phyloP scores from a whole-genome alignment of 1,284 basidiomycete genomes.

The Marasmius oreades region DNA sequence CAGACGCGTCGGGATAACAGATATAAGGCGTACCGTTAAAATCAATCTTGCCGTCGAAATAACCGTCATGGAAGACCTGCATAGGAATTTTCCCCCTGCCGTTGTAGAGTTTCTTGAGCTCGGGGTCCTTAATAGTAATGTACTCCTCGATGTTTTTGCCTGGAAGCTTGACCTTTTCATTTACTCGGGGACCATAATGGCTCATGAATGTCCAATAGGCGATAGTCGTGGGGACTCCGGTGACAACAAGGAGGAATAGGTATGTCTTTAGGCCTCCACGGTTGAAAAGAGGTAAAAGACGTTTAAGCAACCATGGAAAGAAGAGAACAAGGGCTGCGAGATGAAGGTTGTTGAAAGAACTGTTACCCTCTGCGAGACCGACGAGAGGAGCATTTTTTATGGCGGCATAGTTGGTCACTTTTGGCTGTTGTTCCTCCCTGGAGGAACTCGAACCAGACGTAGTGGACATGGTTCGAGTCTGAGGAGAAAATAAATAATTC shows the following conservation, averaged over 20 bases:
- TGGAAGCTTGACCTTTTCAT: constrained; percentile 87
- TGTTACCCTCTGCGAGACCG: constrained; percentile 85
- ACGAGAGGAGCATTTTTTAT: constrained; percentile 57
- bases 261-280: constrained; percentile 84
- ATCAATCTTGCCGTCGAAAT: constrained; percentile 95
- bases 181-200: constrained; percentile 77
- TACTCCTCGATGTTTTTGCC: constrained; percentile 86
- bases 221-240: constrained; percentile 76
- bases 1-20: constrained; percentile 1
- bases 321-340: constrained; percentile 75
- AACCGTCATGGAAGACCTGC: constrained; percentile 97
- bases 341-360: constrained; percentile 78
- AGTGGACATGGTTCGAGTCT: constrained; percentile 6
- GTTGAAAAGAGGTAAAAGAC: constrained; percentile 72
- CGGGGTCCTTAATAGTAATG: constrained; percentile 85
- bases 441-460: not conserved
- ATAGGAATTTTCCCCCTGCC: constrained; percentile 93
- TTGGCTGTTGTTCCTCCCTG: constrained; percentile 5
- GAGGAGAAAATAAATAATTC: not conserved
- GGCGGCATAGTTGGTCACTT: constrained; percentile 10
- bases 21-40: constrained; percentile 73
- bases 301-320: constrained; percentile 81
- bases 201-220: constrained; percentile 92
- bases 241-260: constrained; percentile 71
- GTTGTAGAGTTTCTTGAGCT: constrained; percentile 76